Base-by-base conservation (phyloP, 768 basidiomycete species). In the Mycena chlorophos region DNA sequence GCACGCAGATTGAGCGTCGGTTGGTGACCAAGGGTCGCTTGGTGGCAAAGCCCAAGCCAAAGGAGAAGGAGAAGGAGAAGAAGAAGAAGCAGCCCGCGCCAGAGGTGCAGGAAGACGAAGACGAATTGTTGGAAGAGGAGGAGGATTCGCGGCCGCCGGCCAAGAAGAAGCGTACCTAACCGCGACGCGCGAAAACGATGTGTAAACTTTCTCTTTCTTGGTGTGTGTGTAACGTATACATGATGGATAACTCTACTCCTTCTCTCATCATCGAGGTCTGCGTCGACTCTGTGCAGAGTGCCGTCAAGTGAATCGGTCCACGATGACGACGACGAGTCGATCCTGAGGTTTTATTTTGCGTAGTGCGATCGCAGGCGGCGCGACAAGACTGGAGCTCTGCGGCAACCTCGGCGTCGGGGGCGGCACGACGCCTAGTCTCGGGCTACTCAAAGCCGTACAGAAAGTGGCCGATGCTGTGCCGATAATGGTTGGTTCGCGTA, bases 341-440 rank as follows among this genome's bases (percentile, higher is more conserved):
- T 49, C 12, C 45, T 50, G 31, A 54, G 42, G 46, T 51, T 63
- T 13, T 61, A 37, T n/a, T 28, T 20, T 51, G 51, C 49, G 16
- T 66, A 91, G 90, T 66, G 88, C 92, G 34, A 73, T 82, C n/a
- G 67, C 73, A 37, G 89, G 82, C 29, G 88, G 89, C 10, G 87
- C 88, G 45, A 77, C 90, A 68, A 80, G 89, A 58, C 78, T 93
- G n/a, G 89, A 91, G 65, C 68, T 92, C 13, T 92, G 89, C 63
- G 80, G 75, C 5, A 88, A 86, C 66, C 73, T 91, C 19, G 82
- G 78, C 3, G 62, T 81, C 25, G 92, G 91, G 22, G 92, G 92
- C 20, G 92, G 92, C 8, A 88, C 84, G 17, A 94, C 92, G 0
- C 91, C 92, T 4, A 88, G 83, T 56, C 59, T 88, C n/a, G 92